Percentiles rank a stretch among this genome's conserved stretches.
phyloP scores from a whole-genome alignment of 805 yeast genomes.

The Tetrapisispora namnaoensis region DNA sequence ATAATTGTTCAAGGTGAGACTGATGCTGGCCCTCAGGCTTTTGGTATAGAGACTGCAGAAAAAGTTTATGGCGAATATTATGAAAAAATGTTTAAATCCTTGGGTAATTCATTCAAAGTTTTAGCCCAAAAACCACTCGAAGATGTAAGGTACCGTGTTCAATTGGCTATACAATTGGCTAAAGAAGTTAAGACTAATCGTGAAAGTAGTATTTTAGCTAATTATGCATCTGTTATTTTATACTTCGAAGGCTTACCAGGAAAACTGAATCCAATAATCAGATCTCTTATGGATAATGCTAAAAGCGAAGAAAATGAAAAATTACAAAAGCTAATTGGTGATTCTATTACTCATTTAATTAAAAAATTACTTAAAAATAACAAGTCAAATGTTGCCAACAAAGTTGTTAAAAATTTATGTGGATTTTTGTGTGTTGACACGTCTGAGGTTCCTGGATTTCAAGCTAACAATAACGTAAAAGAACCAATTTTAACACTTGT shows the following conservation, averaged over 20 bases:
- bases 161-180: conserved; percentile 60
- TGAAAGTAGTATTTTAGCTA: conserved; percentile 54
- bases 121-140: conserved; percentile 62
- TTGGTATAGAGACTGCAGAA: conserved; percentile 69
- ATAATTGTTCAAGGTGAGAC: conserved; percentile 88
- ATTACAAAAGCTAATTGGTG: conserved; percentile 64
- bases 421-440: conserved; percentile 93
- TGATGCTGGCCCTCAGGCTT: conserved; percentile 91
- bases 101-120: conserved; percentile 64
- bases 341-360: conserved; percentile 56
- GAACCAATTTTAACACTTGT: conserved; percentile 53
- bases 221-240: conserved; percentile 66
- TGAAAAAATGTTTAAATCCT: conserved; percentile 48
- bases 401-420: conserved; percentile 81
- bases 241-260: conserved; percentile 60
- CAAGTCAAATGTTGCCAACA: conserved; percentile 72
- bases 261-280: conserved; percentile 79
- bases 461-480: conserved; percentile 45
- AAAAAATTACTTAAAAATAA: conserved; percentile 44
- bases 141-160: conserved; percentile 64
- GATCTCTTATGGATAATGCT: conserved; percentile 86
- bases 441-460: conserved; percentile 88
- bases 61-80: conserved; percentile 54
- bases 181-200: conserved; percentile 41
- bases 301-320: conserved; percentile 60